Percentiles rank a stretch among this genome's conserved stretches.
phyloP scores from a whole-genome alignment of 352 stramenopile species.

The Phytophthora macrochlamydospora region DNA sequence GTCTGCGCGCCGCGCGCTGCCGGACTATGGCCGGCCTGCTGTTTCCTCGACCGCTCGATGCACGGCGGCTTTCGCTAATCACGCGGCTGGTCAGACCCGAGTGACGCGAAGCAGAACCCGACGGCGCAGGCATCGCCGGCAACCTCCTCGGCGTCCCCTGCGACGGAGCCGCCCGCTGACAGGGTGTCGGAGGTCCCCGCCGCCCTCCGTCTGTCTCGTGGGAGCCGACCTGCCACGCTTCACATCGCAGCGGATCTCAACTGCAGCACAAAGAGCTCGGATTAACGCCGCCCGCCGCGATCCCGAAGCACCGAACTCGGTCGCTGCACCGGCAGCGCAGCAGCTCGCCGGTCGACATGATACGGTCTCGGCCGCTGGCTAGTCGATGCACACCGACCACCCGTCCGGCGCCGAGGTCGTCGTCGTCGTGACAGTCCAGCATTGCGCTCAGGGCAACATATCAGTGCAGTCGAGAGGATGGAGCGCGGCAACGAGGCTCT shows the following conservation, averaged over 20 bases:
- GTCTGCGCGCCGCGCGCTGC: neutral
- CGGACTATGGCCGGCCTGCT: neutral
- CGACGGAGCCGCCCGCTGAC: neutral
- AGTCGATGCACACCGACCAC: neutral
- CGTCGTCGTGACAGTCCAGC: too few species aligned
- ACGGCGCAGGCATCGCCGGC: neutral
- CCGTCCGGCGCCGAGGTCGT: neutral
- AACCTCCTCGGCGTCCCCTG: neutral
- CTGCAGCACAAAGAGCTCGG: neutral
- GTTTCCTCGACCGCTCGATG: neutral
- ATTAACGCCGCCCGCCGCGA: neutral
- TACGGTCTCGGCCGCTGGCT: neutral
- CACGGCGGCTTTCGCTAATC: neutral
- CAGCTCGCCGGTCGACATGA: neutral
- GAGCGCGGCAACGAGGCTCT: neutral
- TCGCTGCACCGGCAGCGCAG: neutral
- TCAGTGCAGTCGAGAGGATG: too few species aligned
- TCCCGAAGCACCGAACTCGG: neutral
- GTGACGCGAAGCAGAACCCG: slow-evolving; percentile 8
- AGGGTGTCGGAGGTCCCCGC: neutral
- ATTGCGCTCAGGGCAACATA: too few species aligned
- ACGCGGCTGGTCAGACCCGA: neutral
- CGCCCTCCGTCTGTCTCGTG: neutral
- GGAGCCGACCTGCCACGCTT: neutral
- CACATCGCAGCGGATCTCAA: neutral